A percentile compares a stretch with the other conserved stretches of the same genome.
These are phyloP conservation scores for Aspergillaceae sp. DNA, from an alignment of 2,329 filamentous ascomycete species.

Conservation along the genomic window DNA sequence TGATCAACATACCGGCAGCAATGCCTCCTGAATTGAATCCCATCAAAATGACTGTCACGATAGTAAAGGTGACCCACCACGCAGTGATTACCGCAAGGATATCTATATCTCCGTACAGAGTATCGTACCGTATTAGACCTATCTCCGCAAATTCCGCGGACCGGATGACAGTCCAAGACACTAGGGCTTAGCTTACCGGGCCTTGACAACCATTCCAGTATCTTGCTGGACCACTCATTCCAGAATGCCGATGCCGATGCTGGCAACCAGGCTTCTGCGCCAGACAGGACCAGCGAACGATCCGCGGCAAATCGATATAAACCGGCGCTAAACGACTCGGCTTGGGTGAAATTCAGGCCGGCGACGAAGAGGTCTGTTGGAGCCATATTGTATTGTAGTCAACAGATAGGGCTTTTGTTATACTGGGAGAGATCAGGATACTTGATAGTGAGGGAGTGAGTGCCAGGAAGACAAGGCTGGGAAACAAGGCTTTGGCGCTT, in stretches of 20 bases:
- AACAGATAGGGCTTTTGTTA: no score
- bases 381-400: background rate
- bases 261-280: background rate
- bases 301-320: background rate
- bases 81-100: slow-evolving; percentile 1
- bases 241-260: background rate
- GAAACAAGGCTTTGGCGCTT: no score
- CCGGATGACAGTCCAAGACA: slow-evolving; percentile 1
- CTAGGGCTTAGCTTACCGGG: slow-evolving; percentile 1
- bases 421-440: no score
- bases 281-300: background rate
- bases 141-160: no score
- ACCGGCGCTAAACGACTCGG: background rate
- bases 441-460: no score
- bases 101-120: no score
- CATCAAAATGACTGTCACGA: slow-evolving; percentile 4
- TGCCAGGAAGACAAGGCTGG: no score
- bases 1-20: slow-evolving; percentile 3
- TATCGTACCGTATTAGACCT: no score
- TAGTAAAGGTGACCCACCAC: slow-evolving; percentile 7
- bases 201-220: slow-evolving; percentile 1
- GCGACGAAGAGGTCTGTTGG: background rate
- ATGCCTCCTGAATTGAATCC: slow-evolving; percentile 6
- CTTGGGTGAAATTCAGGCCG: background rate
- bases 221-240: background rate